Base-by-base conservation (phyloP, 805 yeast genomes). In the Kurtzmaniella cleridarum region DNA sequence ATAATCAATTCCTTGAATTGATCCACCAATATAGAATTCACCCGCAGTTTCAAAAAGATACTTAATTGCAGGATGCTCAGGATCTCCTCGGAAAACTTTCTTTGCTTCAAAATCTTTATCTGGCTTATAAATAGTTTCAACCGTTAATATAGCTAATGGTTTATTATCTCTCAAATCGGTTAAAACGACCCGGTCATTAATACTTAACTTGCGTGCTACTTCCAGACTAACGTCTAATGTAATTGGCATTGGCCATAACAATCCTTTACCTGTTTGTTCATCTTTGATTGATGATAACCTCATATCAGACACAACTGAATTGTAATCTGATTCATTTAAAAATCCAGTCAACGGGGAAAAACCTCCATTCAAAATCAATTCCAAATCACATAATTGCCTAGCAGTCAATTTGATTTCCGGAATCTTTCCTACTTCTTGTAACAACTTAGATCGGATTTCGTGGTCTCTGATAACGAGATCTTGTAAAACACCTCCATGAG, bases 81-180 rank as follows among this genome's bases (percentile, higher is more conserved):
- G 90, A 61, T 91, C 97, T 45, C 97, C 98, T 60, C 97, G 80
- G 68, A 88, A 91, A 23, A 89, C 97, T 57, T 81, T 75, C 49
- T 77, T 63, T 38, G 96, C 96, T 69, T 90, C 98, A 14, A 59
- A 58, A 41, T 66, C 55, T 71, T 91, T 91, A 64, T 90, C 73
- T 49, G 96, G 96, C 52, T 71, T 71, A 71, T 84, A 90, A 27
- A 86, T 76, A 46, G 89, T 93, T 42, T 73, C 79, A 17, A 90
- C 70, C 9, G 95, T 83, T 55, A 90, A 66, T 49, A 90, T 78
- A 20, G 97, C 96, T 51, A 90, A 70, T 1, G 87, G 78, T 39
- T 75, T 65, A 50, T 81, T 85, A 60, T 86, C 90, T 55, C 93
- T 75, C 61, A 86, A 85, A 59, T 90, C 97, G 43, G 79, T 75